Evolutionary conservation across 768 basidiomycete genomes (phyloP), one percentile per base, ranked within the genome.

Genomic region (Ramaria sp.): DNA sequence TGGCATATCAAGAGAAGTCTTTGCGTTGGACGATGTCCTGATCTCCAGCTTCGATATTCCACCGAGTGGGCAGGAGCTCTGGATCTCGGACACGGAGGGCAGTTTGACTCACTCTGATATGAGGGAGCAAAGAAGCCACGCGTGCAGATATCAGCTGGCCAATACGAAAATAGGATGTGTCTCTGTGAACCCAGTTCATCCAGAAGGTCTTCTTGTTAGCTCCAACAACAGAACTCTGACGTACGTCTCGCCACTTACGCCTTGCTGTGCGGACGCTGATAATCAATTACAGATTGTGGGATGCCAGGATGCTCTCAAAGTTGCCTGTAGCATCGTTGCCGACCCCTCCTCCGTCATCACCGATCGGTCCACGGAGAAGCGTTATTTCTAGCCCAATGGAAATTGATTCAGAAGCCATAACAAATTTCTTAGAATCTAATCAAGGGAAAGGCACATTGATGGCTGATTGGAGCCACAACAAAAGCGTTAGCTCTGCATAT

Each of bases 401-500:
- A 38, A 50, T 70, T 41, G 66, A 73, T 25, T 60, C 65, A 18
- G 76, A 77, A 2, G 66, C 63, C 3, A 67, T 88, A 13, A 67
- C 74, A 12, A 65, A 76, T 20, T 82, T 77, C 49, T 59, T 75
- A 3, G 66, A 72, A 5, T 76, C 83, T 7, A 73, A 73, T 57
- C 65, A 67, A 30, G 86, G 83, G 7, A 70, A 72, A 43, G 74
- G 78, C 0, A 67, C 70, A 18, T 66, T 88, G 27, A 79, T 85
- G 4, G 83, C 73, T 2, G 79, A 83, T 61, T 84, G 77, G 73
- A 65, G 64, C 13, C 89, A 92, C 62, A 75, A 78, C 55, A 86
- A 87, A 64, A 85, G 85, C 15, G 85, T 81, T 43, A 90, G 83
- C 58, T 82, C 89, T 15, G 89, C 85, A 0, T 90, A 84, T 60